Conservation (phyloP, 768 basidiomycete genomes). For the Trametes cubensis region DNA sequence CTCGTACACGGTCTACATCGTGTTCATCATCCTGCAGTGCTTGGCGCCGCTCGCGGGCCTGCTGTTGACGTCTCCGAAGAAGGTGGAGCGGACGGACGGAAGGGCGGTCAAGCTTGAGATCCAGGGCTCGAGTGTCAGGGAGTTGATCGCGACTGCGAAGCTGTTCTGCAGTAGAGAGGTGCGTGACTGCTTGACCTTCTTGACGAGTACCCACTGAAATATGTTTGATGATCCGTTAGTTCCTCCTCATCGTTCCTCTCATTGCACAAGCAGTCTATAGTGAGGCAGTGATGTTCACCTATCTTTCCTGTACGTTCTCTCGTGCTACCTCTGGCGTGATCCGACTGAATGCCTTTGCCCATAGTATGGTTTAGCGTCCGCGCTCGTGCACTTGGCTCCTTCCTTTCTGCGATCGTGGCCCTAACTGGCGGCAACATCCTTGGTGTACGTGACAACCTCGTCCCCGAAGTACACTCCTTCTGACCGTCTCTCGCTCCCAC, state of each 20-base stretch:
- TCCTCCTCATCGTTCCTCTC: slow-evolving; percentile 13
- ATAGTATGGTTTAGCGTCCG: slow-evolving; percentile 15
- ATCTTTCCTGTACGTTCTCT: not conserved
- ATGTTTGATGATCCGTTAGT: not conserved
- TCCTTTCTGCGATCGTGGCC: slow-evolving; percentile 10
- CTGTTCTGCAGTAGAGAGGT: slow-evolving; percentile 12
- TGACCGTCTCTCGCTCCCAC: too few species aligned
- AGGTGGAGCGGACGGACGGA: slow-evolving; percentile 12
- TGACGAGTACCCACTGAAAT: not conserved
- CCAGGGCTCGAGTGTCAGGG: slow-evolving; percentile 7
- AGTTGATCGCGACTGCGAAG: slow-evolving; percentile 9
- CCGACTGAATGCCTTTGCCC: not conserved
- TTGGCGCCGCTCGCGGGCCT: slow-evolving; percentile 11
- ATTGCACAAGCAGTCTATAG: slow-evolving; percentile 13
- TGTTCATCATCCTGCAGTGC: slow-evolving; percentile 17
- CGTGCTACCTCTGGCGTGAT: too few species aligned
- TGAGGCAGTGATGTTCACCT: slow-evolving; percentile 17
- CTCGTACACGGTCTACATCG: slow-evolving; percentile 18
- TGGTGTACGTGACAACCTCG: not conserved
- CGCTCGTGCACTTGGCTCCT: slow-evolving; percentile 14
- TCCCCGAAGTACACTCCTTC: too few species aligned
- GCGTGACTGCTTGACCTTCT: not conserved
- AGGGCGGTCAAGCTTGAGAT: slow-evolving; percentile 13
- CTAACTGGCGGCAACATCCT: slow-evolving; percentile 14
- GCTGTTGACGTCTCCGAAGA: slow-evolving; percentile 15